These are phyloP conservation scores for Thoreauomyces humboldtii DNA, from an alignment of 192 early-diverging fungal species.

Conservation along the genomic window DNA sequence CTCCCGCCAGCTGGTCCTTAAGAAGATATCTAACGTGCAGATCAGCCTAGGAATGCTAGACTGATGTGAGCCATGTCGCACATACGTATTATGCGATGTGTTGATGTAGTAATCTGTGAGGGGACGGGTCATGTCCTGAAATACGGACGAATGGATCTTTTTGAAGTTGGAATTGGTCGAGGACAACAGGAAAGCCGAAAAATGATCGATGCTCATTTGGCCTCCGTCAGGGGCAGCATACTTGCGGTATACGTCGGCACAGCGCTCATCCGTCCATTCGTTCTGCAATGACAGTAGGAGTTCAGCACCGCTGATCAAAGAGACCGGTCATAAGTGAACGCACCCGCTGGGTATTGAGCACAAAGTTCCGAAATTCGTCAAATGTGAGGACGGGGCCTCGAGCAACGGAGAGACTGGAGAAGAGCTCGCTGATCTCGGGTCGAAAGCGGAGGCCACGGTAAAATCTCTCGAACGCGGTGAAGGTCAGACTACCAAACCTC, in stretches of 20 bases:
- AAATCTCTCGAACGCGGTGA: constrained; percentile 58
- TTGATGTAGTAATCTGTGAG: constrained; percentile 80
- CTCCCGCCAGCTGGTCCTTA: constrained; percentile 77
- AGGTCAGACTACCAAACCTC: constrained; percentile 49
- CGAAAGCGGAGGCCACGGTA: constrained; percentile 60
- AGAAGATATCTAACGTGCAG: no score
- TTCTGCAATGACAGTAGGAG: constrained; percentile 24
- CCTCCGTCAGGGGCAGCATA: constrained; percentile 34
- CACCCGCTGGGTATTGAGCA: constrained; percentile 59
- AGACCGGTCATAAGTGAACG: no score
- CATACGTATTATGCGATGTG: constrained; percentile 85
- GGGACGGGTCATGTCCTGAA: constrained; percentile 67
- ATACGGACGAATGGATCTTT: constrained; percentile 43
- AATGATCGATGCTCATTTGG: constrained; percentile 64
- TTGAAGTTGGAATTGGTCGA: constrained; percentile 59
- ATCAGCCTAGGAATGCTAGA: constrained; percentile 9
- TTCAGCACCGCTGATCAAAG: constrained; percentile 7
- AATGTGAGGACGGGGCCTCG: constrained; percentile 39
- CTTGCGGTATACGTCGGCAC: constrained; percentile 57
- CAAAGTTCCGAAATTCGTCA: constrained; percentile 56
- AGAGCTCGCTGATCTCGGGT: constrained; percentile 58
- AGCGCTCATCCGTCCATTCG: constrained; percentile 45
- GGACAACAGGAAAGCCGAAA: constrained; percentile 64
- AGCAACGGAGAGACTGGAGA: constrained; percentile 38
- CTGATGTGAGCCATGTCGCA: not conserved